Base-by-base conservation (phyloP, 2,329 filamentous ascomycete genomes). In the Kalmusia sp. region DNA sequence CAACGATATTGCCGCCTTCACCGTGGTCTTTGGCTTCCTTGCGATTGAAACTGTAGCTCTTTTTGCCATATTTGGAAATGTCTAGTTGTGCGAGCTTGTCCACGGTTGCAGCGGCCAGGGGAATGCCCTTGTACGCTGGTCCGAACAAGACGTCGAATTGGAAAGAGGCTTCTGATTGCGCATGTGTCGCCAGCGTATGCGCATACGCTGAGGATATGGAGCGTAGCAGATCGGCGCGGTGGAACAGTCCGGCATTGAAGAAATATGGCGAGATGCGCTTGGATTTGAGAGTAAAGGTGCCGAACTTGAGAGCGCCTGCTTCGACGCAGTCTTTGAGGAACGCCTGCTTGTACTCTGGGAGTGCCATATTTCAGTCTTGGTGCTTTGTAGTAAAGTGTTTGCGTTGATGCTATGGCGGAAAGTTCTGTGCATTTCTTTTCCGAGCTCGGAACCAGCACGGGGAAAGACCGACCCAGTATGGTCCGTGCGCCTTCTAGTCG, bases 21-120 rank as follows among this genome's bases (percentile, higher is more conserved):
- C 95, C 93, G 74, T 98, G 93, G 69, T 92, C 90, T 81, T 98
- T 98, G 68, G 88, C 90, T 79, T 98, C 95, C 79, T 98, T 98
- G 69, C 95, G 87, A 78, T 98, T 96, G 79, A 96, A 98, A 28
- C 87, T 88, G 79, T 96, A 98, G 69, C 88, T 91, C 52, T 90
- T 82, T 37, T 82, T 77, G 51, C 85, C 85, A 76, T 89, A 95
- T 57, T 82, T 84, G 45, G 79, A 76, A 15, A 84, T 79, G 58
- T 91, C 87, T 9, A 92, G 77, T 67, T 87, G 84, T 48, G 86
- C 85, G 11, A 98, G 84, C 74, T 92, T 89, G 71, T 90, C 85
- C 31, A 88, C 83, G 14, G 92, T 88, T 2, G 90, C 84, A 14
- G 89, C 87, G 38, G 90, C 90, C n/a, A 98, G 85, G 1, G 93